Evolutionary conservation across 2,329 filamentous ascomycete species (phyloP).

Genomic region (Emmonsiellopsis sp.): DNA sequence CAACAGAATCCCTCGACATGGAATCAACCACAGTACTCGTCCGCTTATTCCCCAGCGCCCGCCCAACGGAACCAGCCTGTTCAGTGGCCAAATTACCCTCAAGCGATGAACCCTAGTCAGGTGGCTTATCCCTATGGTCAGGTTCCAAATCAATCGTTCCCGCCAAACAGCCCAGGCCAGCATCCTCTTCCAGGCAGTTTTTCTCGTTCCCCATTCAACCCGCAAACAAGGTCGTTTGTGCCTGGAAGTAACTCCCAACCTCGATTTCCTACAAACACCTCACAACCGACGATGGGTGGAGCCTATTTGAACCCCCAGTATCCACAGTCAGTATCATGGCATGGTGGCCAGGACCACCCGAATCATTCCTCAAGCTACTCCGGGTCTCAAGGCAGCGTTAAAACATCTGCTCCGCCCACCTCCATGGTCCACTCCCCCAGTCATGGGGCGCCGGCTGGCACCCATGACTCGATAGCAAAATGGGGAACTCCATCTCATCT

Average conservation of each 20-base stretch:
- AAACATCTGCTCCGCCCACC: slow-evolving; percentile 13
- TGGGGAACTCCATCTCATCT: slow-evolving; percentile 43
- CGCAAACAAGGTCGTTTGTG: slow-evolving; percentile 86
- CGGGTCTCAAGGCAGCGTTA: neutral
- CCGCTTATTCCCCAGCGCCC: slow-evolving; percentile 15
- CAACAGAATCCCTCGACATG: slow-evolving; percentile 22
- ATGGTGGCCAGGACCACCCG: neutral
- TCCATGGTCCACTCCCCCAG: slow-evolving; percentile 10
- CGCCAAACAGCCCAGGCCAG: slow-evolving; percentile 59
- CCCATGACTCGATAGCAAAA: slow-evolving; percentile 34
- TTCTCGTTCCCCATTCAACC: slow-evolving; percentile 81
- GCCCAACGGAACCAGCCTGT: slow-evolving; percentile 30
- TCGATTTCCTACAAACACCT: slow-evolving; percentile 25
- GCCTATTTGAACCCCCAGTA: neutral
- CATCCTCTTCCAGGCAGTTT: slow-evolving; percentile 80
- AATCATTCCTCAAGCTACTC: neutral
- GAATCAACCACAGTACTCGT: slow-evolving; percentile 24
- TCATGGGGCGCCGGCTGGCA: slow-evolving; percentile 10
- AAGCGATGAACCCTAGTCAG: slow-evolving; percentile 26
- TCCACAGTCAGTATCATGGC: neutral
- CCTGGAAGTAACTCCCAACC: slow-evolving; percentile 44
- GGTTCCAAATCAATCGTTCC: slow-evolving; percentile 51
- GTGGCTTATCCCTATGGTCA: slow-evolving; percentile 68
- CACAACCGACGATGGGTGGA: slow-evolving; percentile 12
- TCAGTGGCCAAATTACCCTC: slow-evolving; percentile 30